phyloP scores from a whole-genome alignment of 2,329 filamentous ascomycete genomes.

The Trichoderma afroharzianum region DNA sequence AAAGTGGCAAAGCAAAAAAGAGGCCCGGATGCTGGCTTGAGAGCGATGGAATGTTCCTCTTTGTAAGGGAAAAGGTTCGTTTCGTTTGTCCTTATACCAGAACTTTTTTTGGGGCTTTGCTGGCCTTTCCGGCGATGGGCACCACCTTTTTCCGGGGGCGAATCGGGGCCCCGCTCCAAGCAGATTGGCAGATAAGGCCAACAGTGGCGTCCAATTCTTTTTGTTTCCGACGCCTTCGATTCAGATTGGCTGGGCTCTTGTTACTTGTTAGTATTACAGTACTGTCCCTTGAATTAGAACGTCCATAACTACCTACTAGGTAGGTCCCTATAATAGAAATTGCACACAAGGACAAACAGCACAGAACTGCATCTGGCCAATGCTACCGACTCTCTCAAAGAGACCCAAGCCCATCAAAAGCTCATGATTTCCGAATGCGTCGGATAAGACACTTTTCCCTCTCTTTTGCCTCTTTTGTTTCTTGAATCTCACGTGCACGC shows the following conservation, averaged over 20 bases:
- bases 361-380: neutral
- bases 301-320: neutral
- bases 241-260: neutral
- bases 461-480: neutral
- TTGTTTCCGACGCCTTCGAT: conserved; percentile 5
- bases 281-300: neutral
- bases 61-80: neutral
- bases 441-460: too few relatives aligned
- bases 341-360: neutral
- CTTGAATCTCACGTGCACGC: neutral
- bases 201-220: neutral
- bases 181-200: neutral
- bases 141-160: conserved; percentile 22
- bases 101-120: conserved; percentile 15
- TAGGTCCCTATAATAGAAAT: neutral
- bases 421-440: neutral
- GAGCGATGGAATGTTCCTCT: neutral
- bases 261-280: too few relatives aligned
- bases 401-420: neutral
- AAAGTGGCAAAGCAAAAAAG: neutral
- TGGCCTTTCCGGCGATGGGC: conserved; percentile 21
- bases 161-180: conserved; percentile 6
- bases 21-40: neutral
- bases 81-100: neutral
- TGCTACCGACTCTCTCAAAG: neutral